phyloP scores from a whole-genome alignment of 495 filamentous ascomycete genomes.

The Penicillium bovifimosum region DNA sequence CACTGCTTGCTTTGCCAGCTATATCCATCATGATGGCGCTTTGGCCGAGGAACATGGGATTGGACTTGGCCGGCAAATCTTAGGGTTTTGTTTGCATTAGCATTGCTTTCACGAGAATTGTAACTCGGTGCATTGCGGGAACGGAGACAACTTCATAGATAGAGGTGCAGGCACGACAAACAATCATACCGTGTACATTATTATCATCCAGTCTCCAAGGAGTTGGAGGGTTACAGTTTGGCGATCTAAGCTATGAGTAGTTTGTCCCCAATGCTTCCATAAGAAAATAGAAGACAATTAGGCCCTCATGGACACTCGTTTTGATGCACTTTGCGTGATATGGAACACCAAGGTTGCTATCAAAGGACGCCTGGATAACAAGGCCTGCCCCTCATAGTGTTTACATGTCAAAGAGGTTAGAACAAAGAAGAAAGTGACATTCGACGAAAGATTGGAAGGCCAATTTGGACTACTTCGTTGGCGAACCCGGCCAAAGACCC shows the following conservation, averaged over 20 bases:
- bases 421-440: neutral
- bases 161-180: neutral
- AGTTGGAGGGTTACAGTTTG: too few species aligned
- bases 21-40: neutral
- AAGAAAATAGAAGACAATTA: too few species aligned
- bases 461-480: neutral
- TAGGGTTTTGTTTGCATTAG: neutral
- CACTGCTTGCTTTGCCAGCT: neutral
- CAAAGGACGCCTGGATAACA: neutral
- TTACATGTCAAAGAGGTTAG: neutral
- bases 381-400: neutral
- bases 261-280: too few species aligned
- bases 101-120: neutral
- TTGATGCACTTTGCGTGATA: too few species aligned
- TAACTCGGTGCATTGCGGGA: neutral
- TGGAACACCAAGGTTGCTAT: too few species aligned
- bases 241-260: too few species aligned
- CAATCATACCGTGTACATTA: neutral
- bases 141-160: neutral
- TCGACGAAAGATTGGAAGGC: neutral
- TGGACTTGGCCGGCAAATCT: neutral
- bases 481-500: neutral
- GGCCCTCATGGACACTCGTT: too few species aligned
- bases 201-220: neutral
- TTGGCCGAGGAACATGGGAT: neutral